A percentile compares a stretch with the other conserved stretches of the same genome.
Conservation (phyloP, 2,329 filamentous ascomycete genomes). For the Myriosclerotinia scirpicola region DNA sequence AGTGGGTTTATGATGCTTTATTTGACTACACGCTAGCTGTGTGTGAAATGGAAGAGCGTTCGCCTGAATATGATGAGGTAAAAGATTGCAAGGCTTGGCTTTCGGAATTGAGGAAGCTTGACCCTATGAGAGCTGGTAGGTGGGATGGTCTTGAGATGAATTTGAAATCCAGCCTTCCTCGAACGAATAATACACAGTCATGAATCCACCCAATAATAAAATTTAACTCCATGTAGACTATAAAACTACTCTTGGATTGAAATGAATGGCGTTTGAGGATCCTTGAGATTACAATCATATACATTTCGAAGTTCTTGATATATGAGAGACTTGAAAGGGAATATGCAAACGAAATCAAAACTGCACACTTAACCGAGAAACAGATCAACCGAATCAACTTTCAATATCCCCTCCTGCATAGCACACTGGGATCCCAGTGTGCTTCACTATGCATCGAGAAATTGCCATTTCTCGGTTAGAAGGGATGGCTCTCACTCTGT, state of each 20-base stretch:
- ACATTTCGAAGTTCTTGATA: not conserved
- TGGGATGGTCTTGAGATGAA: conserved; percentile 39
- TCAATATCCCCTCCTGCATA: too few relatives aligned
- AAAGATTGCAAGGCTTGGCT: conserved; percentile 38
- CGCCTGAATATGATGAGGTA: conserved; percentile 45
- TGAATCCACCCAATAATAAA: not conserved
- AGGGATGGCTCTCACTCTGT: not conserved
- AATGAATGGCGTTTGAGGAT: not conserved
- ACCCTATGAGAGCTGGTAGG: conserved; percentile 40
- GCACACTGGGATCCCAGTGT: too few relatives aligned
- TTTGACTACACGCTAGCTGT: conserved; percentile 69
- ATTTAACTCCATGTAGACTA: not conserved
- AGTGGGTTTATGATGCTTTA: conserved; percentile 88
- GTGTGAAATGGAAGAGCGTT: conserved; percentile 52
- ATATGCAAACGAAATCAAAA: not conserved
- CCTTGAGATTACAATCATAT: not conserved
- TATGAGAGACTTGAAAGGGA: not conserved
- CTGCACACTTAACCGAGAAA: not conserved
- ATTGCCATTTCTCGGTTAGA: not conserved
- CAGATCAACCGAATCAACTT: not conserved
- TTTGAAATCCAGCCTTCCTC: not conserved
- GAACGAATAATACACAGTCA: not conserved
- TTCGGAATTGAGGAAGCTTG: conserved; percentile 38
- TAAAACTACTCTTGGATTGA: not conserved
- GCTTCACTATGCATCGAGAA: too few relatives aligned